Evolutionary conservation across 108 stramenopile genomes (phyloP), one percentile per base, ranked within the genome.

Genomic region (Nitzschia sp.): DNA sequence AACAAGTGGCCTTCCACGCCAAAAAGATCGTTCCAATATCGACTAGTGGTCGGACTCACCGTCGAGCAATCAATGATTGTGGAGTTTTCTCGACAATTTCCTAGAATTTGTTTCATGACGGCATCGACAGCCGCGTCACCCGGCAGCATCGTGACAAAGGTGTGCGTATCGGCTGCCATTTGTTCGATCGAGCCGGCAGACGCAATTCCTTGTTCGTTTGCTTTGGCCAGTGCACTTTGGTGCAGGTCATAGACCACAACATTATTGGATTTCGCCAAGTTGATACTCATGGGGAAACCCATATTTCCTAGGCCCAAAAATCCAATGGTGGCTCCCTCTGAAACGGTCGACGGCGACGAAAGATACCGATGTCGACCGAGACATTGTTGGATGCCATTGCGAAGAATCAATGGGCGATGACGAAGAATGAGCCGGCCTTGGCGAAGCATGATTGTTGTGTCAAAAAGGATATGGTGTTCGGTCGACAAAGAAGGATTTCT

Each of bases 251-350:
- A 86, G 25, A 54, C 82, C 3, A 35, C 21, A n/a, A 85, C 71
- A 9, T 45, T 52, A 11, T 26, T 30, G 23, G 45, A 44, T 29
- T 60, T 75, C 29, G 77, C 63, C 16, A 94, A 68, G 75, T 94
- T 97, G 19, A 63, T 45, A 6, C 85, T 86, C 97, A 97, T 97
- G 45, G 73, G 83, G 22, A 76, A 73, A 1, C 96, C 96, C 96
- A 97, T 97, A 63, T 96, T 95, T 2, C 96, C 96, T 29, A 97
- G 79, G 32, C 96, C 96, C 30, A 97, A 69, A 63, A 97, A 94
- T 13, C 91, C 95, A 26, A 97, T 69, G 28, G 78, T 73, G 31
- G 41, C 28, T 32, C 35, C 11, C 59, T 5, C 13, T 21, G 63
- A 4, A 35, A 45, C 4, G 28, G 68, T 60, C 19, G 68, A 69